Evolutionary conservation across 495 filamentous ascomycete genomes (phyloP).

Genomic region (Acidiella bohemica): DNA sequence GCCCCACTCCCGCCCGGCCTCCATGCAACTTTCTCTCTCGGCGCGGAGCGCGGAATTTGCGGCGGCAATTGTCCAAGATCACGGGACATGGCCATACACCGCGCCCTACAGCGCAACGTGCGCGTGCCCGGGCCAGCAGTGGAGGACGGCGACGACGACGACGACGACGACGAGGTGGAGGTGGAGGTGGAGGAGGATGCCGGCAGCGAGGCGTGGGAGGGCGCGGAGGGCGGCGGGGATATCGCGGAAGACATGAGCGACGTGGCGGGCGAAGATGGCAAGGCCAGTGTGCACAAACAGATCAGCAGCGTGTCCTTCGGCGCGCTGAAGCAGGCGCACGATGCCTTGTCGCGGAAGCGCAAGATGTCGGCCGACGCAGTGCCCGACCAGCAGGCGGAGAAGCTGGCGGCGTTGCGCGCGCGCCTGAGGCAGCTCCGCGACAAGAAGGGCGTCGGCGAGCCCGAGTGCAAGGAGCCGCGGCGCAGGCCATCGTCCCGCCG

Average conservation of each 20-base stretch:
- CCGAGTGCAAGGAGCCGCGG: neutral
- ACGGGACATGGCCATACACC: conserved; percentile 8
- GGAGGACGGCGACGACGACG: conserved; percentile 11
- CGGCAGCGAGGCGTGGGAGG: conserved; percentile 13
- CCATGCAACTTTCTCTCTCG: neutral
- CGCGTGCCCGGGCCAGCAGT: neutral
- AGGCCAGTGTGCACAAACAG: conserved; percentile 21
- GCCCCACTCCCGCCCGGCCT: neutral
- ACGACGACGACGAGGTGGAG: conserved; percentile 14
- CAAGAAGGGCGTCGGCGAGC: conserved; percentile 5
- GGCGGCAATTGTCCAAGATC: neutral
- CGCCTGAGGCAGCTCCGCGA: conserved; percentile 24
- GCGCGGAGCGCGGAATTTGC: neutral
- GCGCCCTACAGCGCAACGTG: conserved; percentile 9
- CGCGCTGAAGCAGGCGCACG: conserved; percentile 72
- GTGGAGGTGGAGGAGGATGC: neutral
- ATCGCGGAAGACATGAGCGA: no score
- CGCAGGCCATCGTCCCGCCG: neutral
- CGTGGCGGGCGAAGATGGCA: conserved; percentile 19
- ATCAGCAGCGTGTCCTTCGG: conserved; percentile 60
- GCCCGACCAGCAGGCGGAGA: conserved; percentile 23
- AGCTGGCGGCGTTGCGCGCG: conserved; percentile 23
- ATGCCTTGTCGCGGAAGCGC: conserved; percentile 42
- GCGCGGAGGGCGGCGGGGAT: conserved; percentile 17
- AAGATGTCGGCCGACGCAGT: conserved; percentile 32